Base-by-base conservation (phyloP, 2,329 filamentous ascomycete species). In the Apiospora marii region DNA sequence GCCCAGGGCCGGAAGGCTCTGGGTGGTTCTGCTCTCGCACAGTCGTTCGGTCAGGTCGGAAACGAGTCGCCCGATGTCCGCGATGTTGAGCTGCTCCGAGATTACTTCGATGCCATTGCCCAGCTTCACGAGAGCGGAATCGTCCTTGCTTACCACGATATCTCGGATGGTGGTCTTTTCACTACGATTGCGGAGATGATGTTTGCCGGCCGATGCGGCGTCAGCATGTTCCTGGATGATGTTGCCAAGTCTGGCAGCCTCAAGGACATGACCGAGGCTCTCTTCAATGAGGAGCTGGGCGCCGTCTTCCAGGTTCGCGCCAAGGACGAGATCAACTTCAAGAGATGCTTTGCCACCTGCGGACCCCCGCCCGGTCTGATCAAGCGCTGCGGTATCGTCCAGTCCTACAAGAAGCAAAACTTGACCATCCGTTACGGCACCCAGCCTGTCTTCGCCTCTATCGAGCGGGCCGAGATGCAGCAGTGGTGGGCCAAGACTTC, bases 281-380 rank as follows among this genome's bases (percentile, higher is more conserved):
- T 99, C 27, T 98, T 99, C 89, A 98, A 95, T 81, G 96, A 98
- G 83, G 96, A 98, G 81, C 90, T 98, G 27, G 96, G 96, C 75
- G 96, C 95, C 22, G 93, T 98, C 44, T 98, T 98, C 91, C 96
- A 99, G 83, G 91, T 98, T 70, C 92, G 93, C 77, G 95, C 94
- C 82, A 88, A 90, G 70, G 92, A 98, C 76, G 94, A 98, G 83
- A 92, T 89, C 73, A 91, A 92, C 74, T 98, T 98, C 88, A 92
- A 92, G 78, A 90, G 93, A 73, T 97, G 94, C 80, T 98, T 98
- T 81, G 94, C 95, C 44, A 97, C 94, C 8, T 97, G 94, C 82
- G 94, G 95, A 5, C 94, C 94, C 70, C 94, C 94, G 71, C 87
- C 91, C 10, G 93, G 94, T 51, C 86, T 97, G 79, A 92, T 98